Conservation (phyloP, 139 green algal genomes). For the Volvox reticuliferus region DNA sequence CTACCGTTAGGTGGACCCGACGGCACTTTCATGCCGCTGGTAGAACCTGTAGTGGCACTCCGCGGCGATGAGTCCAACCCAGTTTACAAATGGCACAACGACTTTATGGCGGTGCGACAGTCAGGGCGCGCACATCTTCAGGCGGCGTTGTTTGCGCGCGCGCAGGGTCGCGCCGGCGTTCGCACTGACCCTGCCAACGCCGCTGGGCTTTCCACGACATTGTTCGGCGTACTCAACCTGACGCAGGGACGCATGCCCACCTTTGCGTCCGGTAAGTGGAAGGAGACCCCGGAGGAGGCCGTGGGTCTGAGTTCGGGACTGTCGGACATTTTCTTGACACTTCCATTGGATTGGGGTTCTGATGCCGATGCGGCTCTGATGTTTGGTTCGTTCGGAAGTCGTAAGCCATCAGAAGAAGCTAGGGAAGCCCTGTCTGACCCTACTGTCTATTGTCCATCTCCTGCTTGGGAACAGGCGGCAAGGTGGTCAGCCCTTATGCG, state of each 20-base stretch:
- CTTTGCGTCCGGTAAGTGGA: neutral
- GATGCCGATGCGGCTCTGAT: too few relatives aligned
- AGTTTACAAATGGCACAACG: conserved; percentile 68
- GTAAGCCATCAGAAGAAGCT: too few relatives aligned
- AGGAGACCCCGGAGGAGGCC: neutral
- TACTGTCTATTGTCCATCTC: neutral
- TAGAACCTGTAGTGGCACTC: conserved; percentile 33
- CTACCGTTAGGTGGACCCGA: neutral
- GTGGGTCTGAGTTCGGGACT: neutral
- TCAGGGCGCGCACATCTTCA: conserved; percentile 52
- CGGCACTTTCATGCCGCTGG: conserved; percentile 36
- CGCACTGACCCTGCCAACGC: conserved; percentile 50
- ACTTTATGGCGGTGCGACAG: conserved; percentile 61
- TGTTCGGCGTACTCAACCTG: conserved; percentile 46
- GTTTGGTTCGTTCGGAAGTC: too few relatives aligned
- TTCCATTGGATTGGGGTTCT: neutral
- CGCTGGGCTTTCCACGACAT: conserved; percentile 46
- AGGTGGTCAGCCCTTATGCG: conserved; percentile 37
- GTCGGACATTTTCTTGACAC: neutral
- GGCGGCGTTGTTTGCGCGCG: conserved; percentile 47
- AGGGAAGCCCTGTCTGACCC: too few relatives aligned
- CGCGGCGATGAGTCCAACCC: conserved; percentile 61
- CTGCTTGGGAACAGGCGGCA: neutral
- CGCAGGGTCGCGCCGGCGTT: conserved; percentile 50
- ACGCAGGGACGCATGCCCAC: conserved; percentile 43